Conservation (phyloP, 129 eudicot species). For the Pulicaria dysenterica region DNA sequence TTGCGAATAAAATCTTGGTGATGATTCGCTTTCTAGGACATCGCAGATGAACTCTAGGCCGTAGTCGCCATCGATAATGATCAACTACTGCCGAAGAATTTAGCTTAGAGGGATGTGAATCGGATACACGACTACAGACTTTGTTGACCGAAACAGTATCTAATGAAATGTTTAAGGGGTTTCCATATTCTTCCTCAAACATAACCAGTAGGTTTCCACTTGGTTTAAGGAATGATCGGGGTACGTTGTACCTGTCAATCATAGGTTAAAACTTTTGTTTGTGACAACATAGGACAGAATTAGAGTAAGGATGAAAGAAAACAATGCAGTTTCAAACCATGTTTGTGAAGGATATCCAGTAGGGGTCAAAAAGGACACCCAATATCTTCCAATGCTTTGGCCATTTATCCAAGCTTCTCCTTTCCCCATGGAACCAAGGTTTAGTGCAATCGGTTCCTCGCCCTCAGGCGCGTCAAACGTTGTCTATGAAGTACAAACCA, state of each 20-base stretch:
- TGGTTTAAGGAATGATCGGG: constrained; percentile 71
- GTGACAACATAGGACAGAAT: not conserved
- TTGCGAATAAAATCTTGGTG: constrained; percentile 60
- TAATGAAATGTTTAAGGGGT: constrained; percentile 58
- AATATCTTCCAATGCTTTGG: constrained; percentile 86
- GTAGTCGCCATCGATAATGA: constrained; percentile 31
- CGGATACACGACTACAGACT: constrained; percentile 47
- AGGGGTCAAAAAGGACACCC: constrained; percentile 69
- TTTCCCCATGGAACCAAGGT: constrained; percentile 90
- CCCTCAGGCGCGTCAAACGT: constrained; percentile 71
- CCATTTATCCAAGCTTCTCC: constrained; percentile 95
- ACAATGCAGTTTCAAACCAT: constrained; percentile 39
- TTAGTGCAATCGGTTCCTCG: constrained; percentile 57
- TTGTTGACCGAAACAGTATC: constrained; percentile 58
- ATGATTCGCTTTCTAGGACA: constrained; percentile 54
- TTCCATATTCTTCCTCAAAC: constrained; percentile 71
- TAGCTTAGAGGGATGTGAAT: constrained; percentile 40
- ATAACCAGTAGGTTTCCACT: constrained; percentile 60
- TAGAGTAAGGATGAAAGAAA: not conserved
- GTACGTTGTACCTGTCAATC: constrained; percentile 67
- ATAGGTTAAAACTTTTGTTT: constrained; percentile 16
- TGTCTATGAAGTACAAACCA: constrained; percentile 44
- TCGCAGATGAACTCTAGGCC: constrained; percentile 46
- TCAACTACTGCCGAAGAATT: constrained; percentile 32
- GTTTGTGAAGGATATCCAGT: constrained; percentile 70